Evolutionary conservation across 257 asterid genomes (phyloP).

Genomic region (Solanum chilense): DNA sequence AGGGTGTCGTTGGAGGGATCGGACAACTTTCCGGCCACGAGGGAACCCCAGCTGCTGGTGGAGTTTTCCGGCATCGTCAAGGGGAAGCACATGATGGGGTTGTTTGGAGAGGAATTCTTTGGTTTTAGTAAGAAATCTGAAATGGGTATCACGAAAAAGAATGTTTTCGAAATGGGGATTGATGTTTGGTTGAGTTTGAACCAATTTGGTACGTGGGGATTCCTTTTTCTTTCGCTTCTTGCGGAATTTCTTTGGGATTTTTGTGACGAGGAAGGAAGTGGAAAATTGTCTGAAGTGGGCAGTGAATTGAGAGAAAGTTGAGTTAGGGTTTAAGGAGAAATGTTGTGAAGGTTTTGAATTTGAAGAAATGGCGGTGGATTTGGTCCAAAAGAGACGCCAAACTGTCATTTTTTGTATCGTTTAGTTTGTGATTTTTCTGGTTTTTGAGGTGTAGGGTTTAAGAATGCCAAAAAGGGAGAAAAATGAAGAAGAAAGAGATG

Average conservation of each 20-base stretch:
- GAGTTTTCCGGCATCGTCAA: slow-evolving; percentile 78
- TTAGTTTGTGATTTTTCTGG: background rate
- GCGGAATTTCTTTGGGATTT: slow-evolving; percentile 74
- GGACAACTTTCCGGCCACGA: slow-evolving; percentile 67
- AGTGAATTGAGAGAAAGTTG: slow-evolving; percentile 12
- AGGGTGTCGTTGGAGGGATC: slow-evolving; percentile 69
- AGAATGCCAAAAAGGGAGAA: background rate
- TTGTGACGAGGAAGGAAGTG: slow-evolving; percentile 78
- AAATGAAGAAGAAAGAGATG: background rate
- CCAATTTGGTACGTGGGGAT: slow-evolving; percentile 60
- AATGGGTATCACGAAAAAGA: slow-evolving; percentile 50
- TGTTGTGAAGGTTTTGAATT: slow-evolving; percentile 4
- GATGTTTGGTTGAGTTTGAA: slow-evolving; percentile 68
- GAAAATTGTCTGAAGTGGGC: slow-evolving; percentile 17
- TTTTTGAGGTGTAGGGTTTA: background rate
- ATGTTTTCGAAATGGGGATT: slow-evolving; percentile 48
- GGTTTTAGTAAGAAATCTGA: slow-evolving; percentile 63
- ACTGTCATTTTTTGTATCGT: slow-evolving; percentile 21
- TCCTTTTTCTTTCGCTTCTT: slow-evolving; percentile 62
- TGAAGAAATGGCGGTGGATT: background rate
- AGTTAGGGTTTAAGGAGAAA: slow-evolving; percentile 5
- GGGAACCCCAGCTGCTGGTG: slow-evolving; percentile 86
- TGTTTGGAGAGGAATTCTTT: slow-evolving; percentile 72
- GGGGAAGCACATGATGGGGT: slow-evolving; percentile 54
- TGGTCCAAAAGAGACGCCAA: slow-evolving; percentile 20